phyloP scores from a whole-genome alignment of 768 basidiomycete genomes.

The Gloeostereum incarnatum region DNA sequence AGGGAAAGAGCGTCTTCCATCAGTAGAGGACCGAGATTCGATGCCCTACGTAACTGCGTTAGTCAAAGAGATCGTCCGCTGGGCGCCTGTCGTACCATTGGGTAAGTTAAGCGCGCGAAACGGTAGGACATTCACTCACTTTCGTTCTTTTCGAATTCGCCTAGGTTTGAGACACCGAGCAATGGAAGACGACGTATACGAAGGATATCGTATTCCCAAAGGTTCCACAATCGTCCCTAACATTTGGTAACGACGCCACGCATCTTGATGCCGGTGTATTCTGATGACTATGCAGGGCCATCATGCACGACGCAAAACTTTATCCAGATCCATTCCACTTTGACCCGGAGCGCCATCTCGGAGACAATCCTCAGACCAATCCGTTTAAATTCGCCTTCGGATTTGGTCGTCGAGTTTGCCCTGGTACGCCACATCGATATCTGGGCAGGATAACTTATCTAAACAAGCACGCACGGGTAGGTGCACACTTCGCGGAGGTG shows the following conservation, averaged over 20 bases:
- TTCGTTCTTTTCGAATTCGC: no score
- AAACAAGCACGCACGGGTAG: no score
- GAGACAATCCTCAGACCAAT: neutral
- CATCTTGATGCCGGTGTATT: no score
- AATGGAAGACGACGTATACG: slow-evolving; percentile 34
- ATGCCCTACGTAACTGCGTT: slow-evolving; percentile 24
- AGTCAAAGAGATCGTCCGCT: slow-evolving; percentile 31
- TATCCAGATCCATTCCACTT: slow-evolving; percentile 18
- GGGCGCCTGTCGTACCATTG: slow-evolving; percentile 29
- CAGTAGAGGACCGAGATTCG: slow-evolving; percentile 17
- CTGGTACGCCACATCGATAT: no score
- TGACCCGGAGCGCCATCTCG: slow-evolving; percentile 15
- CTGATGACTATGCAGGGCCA: slow-evolving; percentile 3
- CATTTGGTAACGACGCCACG: no score
- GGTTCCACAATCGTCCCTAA: slow-evolving; percentile 37
- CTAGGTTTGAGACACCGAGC: slow-evolving; percentile 34
- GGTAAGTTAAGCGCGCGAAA: no score
- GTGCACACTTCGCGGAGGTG: no score
- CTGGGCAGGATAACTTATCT: no score
- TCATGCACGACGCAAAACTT: slow-evolving; percentile 4
- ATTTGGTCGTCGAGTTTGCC: slow-evolving; percentile 1
- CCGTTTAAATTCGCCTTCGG: neutral
- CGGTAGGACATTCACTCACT: no score
- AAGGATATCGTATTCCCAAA: slow-evolving; percentile 33
- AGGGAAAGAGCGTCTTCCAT: slow-evolving; percentile 23